These are phyloP conservation scores for Boletellus deceptivus DNA, from an alignment of 1,284 basidiomycete genomes.

Conservation along the genomic window DNA sequence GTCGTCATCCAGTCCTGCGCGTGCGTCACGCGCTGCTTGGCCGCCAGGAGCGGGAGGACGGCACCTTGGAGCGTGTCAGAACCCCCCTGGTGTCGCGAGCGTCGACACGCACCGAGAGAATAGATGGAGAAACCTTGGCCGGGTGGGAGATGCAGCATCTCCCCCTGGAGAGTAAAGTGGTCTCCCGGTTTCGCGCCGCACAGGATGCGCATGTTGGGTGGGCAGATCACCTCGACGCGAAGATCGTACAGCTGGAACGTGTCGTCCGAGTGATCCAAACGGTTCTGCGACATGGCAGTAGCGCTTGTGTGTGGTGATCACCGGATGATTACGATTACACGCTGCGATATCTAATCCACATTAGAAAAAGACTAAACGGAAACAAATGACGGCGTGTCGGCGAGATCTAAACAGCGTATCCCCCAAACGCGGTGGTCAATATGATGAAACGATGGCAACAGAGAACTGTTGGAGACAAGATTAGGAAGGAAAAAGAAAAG, in stretches of 20 bases:
- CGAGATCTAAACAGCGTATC: too few species aligned
- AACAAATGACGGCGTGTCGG: too few species aligned
- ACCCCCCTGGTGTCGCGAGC: background rate
- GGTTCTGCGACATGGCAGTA: slow-evolving; percentile 6
- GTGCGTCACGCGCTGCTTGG: slow-evolving; percentile 56
- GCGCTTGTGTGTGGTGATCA: too few species aligned
- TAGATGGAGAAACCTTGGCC: slow-evolving; percentile 66
- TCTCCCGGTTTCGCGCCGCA: slow-evolving; percentile 65
- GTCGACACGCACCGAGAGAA: slow-evolving; percentile 48
- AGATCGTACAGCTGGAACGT: slow-evolving; percentile 59
- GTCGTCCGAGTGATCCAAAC: slow-evolving; percentile 24
- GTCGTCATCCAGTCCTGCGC: slow-evolving; percentile 66
- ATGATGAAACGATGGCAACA: too few species aligned
- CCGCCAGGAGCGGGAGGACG: slow-evolving; percentile 59
- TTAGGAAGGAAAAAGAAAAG: too few species aligned
- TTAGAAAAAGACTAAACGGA: too few species aligned
- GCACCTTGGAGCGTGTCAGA: slow-evolving; percentile 37
- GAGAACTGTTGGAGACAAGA: too few species aligned
- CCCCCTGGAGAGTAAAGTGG: slow-evolving; percentile 58
- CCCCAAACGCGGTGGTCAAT: too few species aligned
- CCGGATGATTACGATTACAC: too few species aligned
- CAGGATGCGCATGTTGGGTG: slow-evolving; percentile 49
- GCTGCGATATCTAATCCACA: too few species aligned
- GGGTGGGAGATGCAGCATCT: slow-evolving; percentile 57
- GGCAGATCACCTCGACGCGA: slow-evolving; percentile 56